Conservation (phyloP, 495 filamentous ascomycete species). For the Parathielavia appendiculata region DNA sequence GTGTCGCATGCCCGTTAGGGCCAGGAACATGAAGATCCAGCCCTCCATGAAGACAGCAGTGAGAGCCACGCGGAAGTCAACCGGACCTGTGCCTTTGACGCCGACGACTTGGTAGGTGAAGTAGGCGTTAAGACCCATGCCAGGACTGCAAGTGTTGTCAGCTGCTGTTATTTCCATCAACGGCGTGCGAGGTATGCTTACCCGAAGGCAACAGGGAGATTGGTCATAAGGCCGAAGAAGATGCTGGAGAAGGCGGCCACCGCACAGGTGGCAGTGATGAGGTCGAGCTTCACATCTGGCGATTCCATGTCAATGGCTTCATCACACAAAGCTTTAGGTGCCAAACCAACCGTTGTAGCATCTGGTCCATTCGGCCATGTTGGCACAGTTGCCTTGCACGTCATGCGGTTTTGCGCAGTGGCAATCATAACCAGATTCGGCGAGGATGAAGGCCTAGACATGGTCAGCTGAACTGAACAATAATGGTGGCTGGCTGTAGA, state of each 20-base stretch:
- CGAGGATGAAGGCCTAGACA: constrained; percentile 47
- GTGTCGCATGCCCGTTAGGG: constrained; percentile 72
- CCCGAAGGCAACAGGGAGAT: constrained; percentile 50
- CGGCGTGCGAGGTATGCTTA: constrained; percentile 38
- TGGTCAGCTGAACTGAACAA: neutral
- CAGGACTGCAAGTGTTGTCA: constrained; percentile 49
- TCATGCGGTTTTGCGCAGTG: constrained; percentile 48
- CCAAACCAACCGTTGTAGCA: constrained; percentile 28
- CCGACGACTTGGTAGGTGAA: constrained; percentile 85
- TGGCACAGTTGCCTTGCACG: constrained; percentile 28
- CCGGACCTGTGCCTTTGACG: constrained; percentile 58
- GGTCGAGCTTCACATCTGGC: constrained; percentile 61
- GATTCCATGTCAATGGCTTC: neutral
- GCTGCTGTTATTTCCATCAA: neutral
- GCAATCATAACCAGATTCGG: constrained; percentile 63
- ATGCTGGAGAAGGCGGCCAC: constrained; percentile 54
- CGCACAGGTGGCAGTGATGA: constrained; percentile 73
- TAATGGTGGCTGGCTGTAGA: neutral
- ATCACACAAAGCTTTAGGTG: neutral
- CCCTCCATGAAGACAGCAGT: constrained; percentile 84
- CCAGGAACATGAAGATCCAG: constrained; percentile 57
- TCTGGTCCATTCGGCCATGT: constrained; percentile 50
- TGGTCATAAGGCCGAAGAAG: constrained; percentile 50
- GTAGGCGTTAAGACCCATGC: constrained; percentile 78
- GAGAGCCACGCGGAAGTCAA: constrained; percentile 64